These are phyloP conservation scores for Clavispora santaluciae DNA, from an alignment of 805 yeast species.

Conservation along the genomic window DNA sequence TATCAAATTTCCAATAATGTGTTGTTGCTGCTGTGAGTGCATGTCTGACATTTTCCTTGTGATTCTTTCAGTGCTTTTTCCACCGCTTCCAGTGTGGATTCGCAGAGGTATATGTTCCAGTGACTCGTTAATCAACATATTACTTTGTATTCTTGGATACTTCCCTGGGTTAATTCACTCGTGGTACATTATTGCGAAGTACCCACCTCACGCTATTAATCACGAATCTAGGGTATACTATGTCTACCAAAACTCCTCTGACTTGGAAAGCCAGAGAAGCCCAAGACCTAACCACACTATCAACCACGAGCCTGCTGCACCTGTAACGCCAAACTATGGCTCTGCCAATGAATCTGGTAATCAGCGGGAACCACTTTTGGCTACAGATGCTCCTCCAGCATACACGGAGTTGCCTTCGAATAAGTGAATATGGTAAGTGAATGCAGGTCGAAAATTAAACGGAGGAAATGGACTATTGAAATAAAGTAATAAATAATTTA, in stretches of 20 bases:
- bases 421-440: neutral
- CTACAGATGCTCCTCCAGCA: slow-evolving; percentile 24
- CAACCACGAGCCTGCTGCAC: slow-evolving; percentile 7
- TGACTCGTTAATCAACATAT: slow-evolving; percentile 43
- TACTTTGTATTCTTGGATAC: slow-evolving; percentile 45
- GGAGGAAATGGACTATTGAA: neutral
- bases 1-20: neutral
- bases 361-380: slow-evolving; percentile 7
- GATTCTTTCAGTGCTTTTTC: slow-evolving; percentile 57
- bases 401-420: slow-evolving; percentile 23
- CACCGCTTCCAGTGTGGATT: slow-evolving; percentile 69
- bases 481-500: neutral
- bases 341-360: slow-evolving; percentile 20
- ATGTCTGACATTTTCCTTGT: slow-evolving; percentile 54
- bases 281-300: slow-evolving; percentile 13
- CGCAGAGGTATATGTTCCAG: slow-evolving; percentile 57
- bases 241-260: slow-evolving; percentile 24
- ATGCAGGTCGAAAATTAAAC: neutral
- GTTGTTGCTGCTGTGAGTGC: slow-evolving; percentile 22
- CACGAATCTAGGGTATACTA: slow-evolving; percentile 29
- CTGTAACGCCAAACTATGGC: slow-evolving; percentile 20
- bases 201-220: slow-evolving; percentile 33
- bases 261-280: slow-evolving; percentile 27
- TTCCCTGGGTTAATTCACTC: slow-evolving; percentile 49
- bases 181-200: slow-evolving; percentile 45